Evolutionary conservation across 2,329 filamentous ascomycete species (phyloP).

Genomic region (Emmonsiellopsis sp.): DNA sequence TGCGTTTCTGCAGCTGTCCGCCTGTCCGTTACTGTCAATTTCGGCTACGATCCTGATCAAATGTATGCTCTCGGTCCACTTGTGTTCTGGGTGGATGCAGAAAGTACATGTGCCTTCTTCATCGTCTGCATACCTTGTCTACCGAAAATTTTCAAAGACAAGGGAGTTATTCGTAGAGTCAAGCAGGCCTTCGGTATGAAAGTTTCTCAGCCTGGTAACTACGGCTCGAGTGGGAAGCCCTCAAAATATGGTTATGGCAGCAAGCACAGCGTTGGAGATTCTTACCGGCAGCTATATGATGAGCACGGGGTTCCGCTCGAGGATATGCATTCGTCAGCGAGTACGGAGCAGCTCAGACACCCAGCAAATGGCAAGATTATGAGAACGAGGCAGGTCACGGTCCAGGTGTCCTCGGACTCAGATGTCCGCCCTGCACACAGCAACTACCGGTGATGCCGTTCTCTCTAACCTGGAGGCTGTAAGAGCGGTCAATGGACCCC

Average conservation of each 20-base stretch:
- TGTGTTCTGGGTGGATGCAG: constrained; percentile 36
- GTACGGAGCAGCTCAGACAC: not conserved
- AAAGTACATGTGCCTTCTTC: constrained; percentile 40
- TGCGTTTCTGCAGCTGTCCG: constrained; percentile 33
- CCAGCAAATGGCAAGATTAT: not conserved
- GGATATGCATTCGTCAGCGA: not conserved
- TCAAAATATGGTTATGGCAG: not conserved
- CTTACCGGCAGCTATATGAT: not conserved
- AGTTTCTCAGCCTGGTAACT: not conserved
- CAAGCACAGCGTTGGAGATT: not conserved
- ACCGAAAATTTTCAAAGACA: constrained; percentile 27
- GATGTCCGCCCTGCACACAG: too few species aligned
- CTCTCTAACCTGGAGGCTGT: not conserved
- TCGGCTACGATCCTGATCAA: not conserved
- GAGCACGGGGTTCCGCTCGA: not conserved
- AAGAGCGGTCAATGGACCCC: not conserved
- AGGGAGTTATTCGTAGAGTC: constrained; percentile 3
- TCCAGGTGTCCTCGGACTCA: not conserved
- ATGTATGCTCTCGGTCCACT: constrained; percentile 32
- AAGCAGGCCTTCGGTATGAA: not conserved
- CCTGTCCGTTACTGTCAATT: constrained; percentile 12
- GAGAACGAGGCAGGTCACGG: not conserved
- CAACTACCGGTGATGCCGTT: too few species aligned
- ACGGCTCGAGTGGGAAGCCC: not conserved
- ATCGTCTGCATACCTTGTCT: constrained; percentile 31